Evolutionary conservation across 2,329 filamentous ascomycete species (phyloP).

Genomic region (Fusarium sp.): DNA sequence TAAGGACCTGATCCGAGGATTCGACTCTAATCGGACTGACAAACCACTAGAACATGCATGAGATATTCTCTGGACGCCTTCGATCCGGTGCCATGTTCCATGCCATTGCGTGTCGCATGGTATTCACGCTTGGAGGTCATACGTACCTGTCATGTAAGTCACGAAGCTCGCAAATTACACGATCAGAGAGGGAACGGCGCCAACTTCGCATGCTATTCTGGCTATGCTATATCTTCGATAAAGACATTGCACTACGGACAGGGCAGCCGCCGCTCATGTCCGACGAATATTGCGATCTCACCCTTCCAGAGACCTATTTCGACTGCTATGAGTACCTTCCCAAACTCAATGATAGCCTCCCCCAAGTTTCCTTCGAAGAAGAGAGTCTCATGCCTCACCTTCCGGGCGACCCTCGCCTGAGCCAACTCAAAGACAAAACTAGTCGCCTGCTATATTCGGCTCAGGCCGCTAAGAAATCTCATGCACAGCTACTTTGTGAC

Average conservation of each 20-base stretch:
- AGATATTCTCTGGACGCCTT: slow-evolving; percentile 57
- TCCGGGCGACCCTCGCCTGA: slow-evolving; percentile 59
- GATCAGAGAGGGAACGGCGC: slow-evolving; percentile 41
- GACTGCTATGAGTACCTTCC: slow-evolving; percentile 32
- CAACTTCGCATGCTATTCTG: slow-evolving; percentile 60
- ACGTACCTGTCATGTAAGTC: slow-evolving; percentile 30
- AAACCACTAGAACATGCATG: slow-evolving; percentile 49
- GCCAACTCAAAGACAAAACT: slow-evolving; percentile 61
- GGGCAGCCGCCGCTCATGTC: slow-evolving; percentile 63
- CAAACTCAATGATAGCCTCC: background rate
- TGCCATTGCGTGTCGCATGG: slow-evolving; percentile 56
- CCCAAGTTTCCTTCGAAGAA: background rate
- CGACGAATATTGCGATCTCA: slow-evolving; percentile 47
- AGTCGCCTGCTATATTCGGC: slow-evolving; percentile 60
- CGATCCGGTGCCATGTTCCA: slow-evolving; percentile 56
- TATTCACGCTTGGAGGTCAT: slow-evolving; percentile 61
- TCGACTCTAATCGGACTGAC: accelerated
- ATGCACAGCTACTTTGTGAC: slow-evolving; percentile 62
- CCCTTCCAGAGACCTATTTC: slow-evolving; percentile 38
- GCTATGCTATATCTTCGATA: slow-evolving; percentile 64
- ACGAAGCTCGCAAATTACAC: slow-evolving; percentile 16
- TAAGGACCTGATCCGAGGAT: slow-evolving; percentile 43
- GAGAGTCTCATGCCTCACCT: slow-evolving; percentile 45
- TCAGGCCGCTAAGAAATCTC: slow-evolving; percentile 57
- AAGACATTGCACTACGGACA: slow-evolving; percentile 63